Percentiles rank a stretch among this genome's conserved stretches.
Evolutionary conservation across 2,329 filamentous ascomycete genomes (phyloP).

Genomic region (Fusarium pseudoanthophilum): DNA sequence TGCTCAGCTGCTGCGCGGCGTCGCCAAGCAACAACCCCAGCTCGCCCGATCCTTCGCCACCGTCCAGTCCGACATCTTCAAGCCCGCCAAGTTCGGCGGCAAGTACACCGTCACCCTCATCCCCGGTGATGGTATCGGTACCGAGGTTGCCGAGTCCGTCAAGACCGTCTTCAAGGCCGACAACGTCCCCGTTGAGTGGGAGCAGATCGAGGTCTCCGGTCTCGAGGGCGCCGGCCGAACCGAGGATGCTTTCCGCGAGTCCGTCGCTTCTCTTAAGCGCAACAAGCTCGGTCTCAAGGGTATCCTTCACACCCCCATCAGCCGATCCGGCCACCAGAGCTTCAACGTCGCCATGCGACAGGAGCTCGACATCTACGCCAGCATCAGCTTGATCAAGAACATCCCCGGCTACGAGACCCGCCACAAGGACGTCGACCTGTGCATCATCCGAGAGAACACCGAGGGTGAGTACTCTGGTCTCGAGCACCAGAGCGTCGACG

Average conservation of each 20-base stretch:
- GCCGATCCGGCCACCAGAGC: constrained; percentile 95
- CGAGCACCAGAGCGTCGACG: constrained; percentile 96
- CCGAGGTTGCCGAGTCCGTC: constrained; percentile 96
- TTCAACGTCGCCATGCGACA: constrained; percentile 99
- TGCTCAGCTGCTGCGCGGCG: constrained; percentile 63
- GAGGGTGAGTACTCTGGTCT: constrained; percentile 99
- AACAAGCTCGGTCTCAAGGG: constrained; percentile 99
- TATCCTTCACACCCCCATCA: constrained; percentile 97
- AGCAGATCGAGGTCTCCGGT: constrained; percentile 95
- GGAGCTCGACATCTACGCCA: constrained; percentile 99
- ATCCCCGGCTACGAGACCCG: constrained; percentile 98
- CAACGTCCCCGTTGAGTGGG: constrained; percentile 98
- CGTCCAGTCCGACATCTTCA: constrained; percentile 95
- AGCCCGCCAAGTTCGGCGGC: constrained; percentile 97
- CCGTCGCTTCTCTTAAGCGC: constrained; percentile 92
- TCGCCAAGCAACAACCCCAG: constrained; percentile 59
- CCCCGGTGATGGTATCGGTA: constrained; percentile 98
- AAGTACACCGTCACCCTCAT: constrained; percentile 99
- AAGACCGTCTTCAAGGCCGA: constrained; percentile 99
- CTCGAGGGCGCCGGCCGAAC: constrained; percentile 84
- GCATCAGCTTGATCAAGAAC: constrained; percentile 98
- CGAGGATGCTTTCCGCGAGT: constrained; percentile 95
- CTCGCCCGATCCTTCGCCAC: constrained; percentile 75
- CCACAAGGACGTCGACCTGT: constrained; percentile 96
- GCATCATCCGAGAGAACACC: constrained; percentile 99